phyloP scores from a whole-genome alignment of 192 early-diverging fungal species.

The Backusella mclennaniae region DNA sequence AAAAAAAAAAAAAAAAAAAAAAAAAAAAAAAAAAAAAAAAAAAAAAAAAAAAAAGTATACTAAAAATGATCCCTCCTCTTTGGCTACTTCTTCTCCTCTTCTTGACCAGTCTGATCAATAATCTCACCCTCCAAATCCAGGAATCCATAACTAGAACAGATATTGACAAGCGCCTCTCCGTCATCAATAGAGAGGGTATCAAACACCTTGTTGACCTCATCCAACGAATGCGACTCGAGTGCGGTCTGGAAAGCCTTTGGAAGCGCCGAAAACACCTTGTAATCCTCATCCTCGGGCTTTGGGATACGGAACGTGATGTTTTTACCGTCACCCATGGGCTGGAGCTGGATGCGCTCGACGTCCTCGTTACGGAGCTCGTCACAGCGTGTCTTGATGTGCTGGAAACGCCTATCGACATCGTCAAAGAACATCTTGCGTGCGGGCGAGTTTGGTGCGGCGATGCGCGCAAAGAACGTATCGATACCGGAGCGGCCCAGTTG shows the following conservation, averaged over 20 bases:
- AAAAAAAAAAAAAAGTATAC: neutral
- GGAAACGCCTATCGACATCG: conserved; percentile 86
- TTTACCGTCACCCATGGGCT: conserved; percentile 67
- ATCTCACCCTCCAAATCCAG: conserved; percentile 37
- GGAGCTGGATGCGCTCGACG: conserved; percentile 70
- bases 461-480: conserved; percentile 64
- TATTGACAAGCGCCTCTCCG: conserved; percentile 74
- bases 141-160: conserved; percentile 74
- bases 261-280: conserved; percentile 69
- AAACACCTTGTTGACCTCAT: conserved; percentile 82
- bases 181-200: conserved; percentile 64
- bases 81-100: neutral
- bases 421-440: conserved; percentile 79
- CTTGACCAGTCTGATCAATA: conserved; percentile 15
- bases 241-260: conserved; percentile 75
- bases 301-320: conserved; percentile 71
- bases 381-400: conserved; percentile 76
- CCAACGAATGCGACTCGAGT: conserved; percentile 71
- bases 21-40: too few relatives aligned
- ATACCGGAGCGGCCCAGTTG: conserved; percentile 83
- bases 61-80: neutral
- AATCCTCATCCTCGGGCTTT: conserved; percentile 47
- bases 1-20: too few relatives aligned
- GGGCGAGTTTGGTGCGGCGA: conserved; percentile 43
- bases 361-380: conserved; percentile 52